phyloP scores from a whole-genome alignment of 148 eudicot species.

The Pharnaceum exiguum region DNA sequence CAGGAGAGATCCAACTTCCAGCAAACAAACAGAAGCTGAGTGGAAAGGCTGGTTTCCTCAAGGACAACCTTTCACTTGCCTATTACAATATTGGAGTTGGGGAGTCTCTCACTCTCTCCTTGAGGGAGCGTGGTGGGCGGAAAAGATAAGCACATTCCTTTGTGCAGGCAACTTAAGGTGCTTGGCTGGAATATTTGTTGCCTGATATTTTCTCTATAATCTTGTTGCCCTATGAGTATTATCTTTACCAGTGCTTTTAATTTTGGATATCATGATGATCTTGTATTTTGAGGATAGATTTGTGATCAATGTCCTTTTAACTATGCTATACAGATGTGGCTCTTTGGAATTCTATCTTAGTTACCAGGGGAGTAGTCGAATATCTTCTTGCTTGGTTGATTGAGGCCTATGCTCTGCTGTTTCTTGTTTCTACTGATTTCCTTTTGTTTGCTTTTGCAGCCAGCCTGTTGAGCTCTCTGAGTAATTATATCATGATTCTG shows the following conservation, averaged over 20 bases:
- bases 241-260: constrained; percentile 13
- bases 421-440: constrained; percentile 20
- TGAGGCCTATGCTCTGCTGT: constrained; percentile 5
- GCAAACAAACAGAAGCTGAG: constrained; percentile 79
- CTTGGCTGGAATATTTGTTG: constrained; percentile 31
- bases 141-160: constrained; percentile 43
- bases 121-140: constrained; percentile 87
- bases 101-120: constrained; percentile 55
- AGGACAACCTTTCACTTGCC: constrained; percentile 80
- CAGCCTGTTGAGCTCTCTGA: constrained; percentile 22
- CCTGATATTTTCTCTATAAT: constrained; percentile 12
- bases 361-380: constrained; percentile 24
- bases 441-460: constrained; percentile 37
- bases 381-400: constrained; percentile 6
- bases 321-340: constrained; percentile 28
- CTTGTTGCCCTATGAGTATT: constrained; percentile 19
- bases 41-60: constrained; percentile 84
- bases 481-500: constrained; percentile 18
- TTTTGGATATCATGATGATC: constrained; percentile 21
- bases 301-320: constrained; percentile 14
- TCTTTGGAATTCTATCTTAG: constrained; percentile 21
- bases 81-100: constrained; percentile 64
- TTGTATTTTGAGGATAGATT: constrained; percentile 24
- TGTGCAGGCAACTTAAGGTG: constrained; percentile 22
- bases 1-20: constrained; percentile 83